phyloP scores from a whole-genome alignment of 371 early-diverging fungal genomes.

The Rhizomucor miehei region DNA sequence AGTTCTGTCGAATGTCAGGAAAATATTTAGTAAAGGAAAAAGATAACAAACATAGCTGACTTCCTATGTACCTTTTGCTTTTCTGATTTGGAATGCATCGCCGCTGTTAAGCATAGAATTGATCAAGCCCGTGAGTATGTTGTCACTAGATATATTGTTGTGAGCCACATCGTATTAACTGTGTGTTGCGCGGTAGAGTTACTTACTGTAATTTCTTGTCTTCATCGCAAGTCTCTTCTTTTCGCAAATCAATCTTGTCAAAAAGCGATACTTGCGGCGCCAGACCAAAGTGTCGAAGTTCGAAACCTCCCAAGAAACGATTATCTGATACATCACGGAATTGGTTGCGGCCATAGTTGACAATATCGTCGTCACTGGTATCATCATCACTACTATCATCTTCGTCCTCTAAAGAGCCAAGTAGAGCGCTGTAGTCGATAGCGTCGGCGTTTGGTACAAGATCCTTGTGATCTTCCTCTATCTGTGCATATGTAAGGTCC shows the following conservation, averaged over 20 bases:
- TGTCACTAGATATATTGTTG: conserved; percentile 17
- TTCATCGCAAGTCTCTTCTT: conserved; percentile 15
- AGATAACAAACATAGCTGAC: too few relatives aligned
- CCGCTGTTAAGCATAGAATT: conserved; percentile 21
- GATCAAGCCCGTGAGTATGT: conserved; percentile 17
- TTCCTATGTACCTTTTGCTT: conserved; percentile 15
- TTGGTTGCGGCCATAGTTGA: conserved; percentile 8
- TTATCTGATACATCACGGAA: conserved; percentile 22
- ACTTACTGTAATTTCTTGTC: conserved; percentile 17
- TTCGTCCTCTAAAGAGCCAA: neutral
- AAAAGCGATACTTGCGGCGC: conserved; percentile 5
- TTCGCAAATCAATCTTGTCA: conserved; percentile 18
- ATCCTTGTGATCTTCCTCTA: too few relatives aligned
- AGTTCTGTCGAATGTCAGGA: too few relatives aligned
- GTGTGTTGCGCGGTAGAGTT: too few relatives aligned
- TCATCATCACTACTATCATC: conserved; percentile 4
- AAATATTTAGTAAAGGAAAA: too few relatives aligned
- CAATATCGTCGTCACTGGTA: conserved; percentile 1
- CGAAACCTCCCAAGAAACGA: conserved; percentile 20
- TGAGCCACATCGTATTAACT: too few relatives aligned
- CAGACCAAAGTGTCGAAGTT: conserved; percentile 20
- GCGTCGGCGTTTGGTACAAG: too few relatives aligned
- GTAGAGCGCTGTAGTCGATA: neutral
- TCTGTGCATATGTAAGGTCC: too few relatives aligned
- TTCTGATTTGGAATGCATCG: conserved; percentile 5